Base-by-base conservation (phyloP, 495 filamentous ascomycete genomes). In the Aspergillus cristatus region DNA sequence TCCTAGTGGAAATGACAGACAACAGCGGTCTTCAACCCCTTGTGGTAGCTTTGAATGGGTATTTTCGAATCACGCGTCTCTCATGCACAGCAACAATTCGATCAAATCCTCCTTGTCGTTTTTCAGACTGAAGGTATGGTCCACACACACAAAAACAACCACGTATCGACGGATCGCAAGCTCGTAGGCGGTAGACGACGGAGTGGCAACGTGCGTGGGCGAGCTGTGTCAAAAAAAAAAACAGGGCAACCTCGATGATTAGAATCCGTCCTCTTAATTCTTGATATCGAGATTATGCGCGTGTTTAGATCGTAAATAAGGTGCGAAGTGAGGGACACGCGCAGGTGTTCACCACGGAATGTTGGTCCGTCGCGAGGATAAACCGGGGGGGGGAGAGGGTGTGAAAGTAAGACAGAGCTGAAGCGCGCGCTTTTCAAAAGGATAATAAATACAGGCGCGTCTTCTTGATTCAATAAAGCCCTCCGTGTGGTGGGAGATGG, bases 11-110 rank as follows among this genome's bases (percentile, higher is more conserved):
- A 6, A 16, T 18, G 14, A 13, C 18, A 26, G 24, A 37, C 22
- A 30, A 38, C 14, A 15, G 29, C 20, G 31, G 43, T 18, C 43
- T 43, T 41, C 42, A 39, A 34, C 42, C 44, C 43, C 40, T 40
- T 42, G 36, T 31, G 47, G 25, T 30, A 14, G 15, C 32, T 14
- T 35, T 35, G 22, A 35, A 28, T 38, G 16, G 33, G 38, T 6
- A 11, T 7, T 32, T 11, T 14, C 35, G 22, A 32, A 35, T 35
- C 16, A 32, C 29, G 34, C 28, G 37, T 20, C 22, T 46, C 36
- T 46, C 43, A 49, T 46, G 24, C 42, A 49, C 34, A 18, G 32
- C n/a, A n/a, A n/a, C n/a, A n/a, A n/a, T n/a, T n/a, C n/a, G n/a
- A 24, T 24, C 20, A 4, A 24, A 8, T 24, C 20, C 20, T 24